These are phyloP conservation scores for Hypoxylon sp. DNA, from an alignment of 2,329 filamentous ascomycete species.

Conservation along the genomic window DNA sequence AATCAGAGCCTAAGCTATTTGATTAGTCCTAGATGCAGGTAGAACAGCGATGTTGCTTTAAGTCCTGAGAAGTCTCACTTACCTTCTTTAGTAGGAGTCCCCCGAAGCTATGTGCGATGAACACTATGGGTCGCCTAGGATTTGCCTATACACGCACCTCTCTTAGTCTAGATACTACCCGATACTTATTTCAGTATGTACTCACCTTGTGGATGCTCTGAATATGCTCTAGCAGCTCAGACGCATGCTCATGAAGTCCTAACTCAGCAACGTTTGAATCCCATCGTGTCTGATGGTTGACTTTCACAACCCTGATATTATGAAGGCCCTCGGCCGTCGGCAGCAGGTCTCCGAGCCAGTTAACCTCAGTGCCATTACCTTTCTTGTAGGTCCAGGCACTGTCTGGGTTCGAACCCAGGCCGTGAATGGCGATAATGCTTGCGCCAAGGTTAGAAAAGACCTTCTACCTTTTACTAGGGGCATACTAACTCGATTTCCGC, in stretches of 20 bases:
- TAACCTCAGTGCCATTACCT: constrained; percentile 1
- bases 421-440: constrained; percentile 20
- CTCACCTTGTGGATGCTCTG: constrained; percentile 5
- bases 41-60: neutral
- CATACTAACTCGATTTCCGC: constrained; percentile 7
- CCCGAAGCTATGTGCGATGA: constrained; percentile 18
- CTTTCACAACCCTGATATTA: constrained; percentile 10
- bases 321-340: constrained; percentile 2
- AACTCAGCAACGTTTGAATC: constrained; percentile 2
- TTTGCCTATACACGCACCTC: constrained; percentile 1
- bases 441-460: neutral
- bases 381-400: constrained; percentile 6
- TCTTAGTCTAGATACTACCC: constrained; percentile 1
- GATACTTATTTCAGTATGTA: neutral
- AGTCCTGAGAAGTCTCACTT: neutral
- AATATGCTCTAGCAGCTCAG: constrained; percentile 13
- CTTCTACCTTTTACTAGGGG: neutral
- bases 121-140: constrained; percentile 11
- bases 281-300: constrained; percentile 18
- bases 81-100: constrained; percentile 17
- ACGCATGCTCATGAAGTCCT: constrained; percentile 11
- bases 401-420: constrained; percentile 11
- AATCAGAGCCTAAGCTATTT: constrained; percentile 5
- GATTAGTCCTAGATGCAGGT: neutral
- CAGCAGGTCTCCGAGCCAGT: constrained; percentile 10